Evolutionary conservation across 768 basidiomycete genomes (phyloP), one percentile per base, ranked within the genome.

Genomic region (Suillus discolor): DNA sequence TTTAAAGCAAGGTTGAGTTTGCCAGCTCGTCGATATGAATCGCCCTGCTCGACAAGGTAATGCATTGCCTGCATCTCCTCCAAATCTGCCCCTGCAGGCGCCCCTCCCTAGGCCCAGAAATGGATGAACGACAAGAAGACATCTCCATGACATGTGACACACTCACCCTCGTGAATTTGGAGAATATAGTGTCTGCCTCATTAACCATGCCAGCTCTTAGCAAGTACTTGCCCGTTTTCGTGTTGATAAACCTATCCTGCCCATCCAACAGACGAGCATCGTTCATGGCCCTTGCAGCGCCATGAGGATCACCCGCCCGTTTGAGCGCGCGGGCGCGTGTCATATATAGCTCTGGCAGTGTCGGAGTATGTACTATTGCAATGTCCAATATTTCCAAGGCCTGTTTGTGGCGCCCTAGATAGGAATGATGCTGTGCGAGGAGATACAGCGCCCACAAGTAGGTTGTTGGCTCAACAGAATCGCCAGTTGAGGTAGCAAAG

Each of bases 401-500:
- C 59, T 71, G 76, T 25, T 69, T 65, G 55, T 82, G 71, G 54
- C 77, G 72, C 0, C 83, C 81, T 2, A 93, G 79, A 72, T 84
- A 86, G 0, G 93, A 91, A 72, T 93, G 83, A 73, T 96, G 96
- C 71, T 97, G 94, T 0, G 95, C 90, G 60, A 99, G 89, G 83
- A 92, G 97, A 80, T 97, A 99, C 45, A 98, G 86, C 12, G 92
- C 89, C 97, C 97, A 99, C 13, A 99, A 85, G 71, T 97, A 92
- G 18, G 87, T 89, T 5, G 94, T 89, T 1, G 97, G 96, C 9
- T 85, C 80, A 11, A 74, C 65, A 0, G 75, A 66, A 11, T 68
- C 65, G 2, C 57, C 38, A 13, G 68, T 62, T 5, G 73, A 69
- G 34, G 76, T 73, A 13, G 77, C 72, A 51, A 81, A 76, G 25